These are phyloP conservation scores for Penicillium sp. DNA, from an alignment of 2,329 filamentous ascomycete species.

Conservation along the genomic window DNA sequence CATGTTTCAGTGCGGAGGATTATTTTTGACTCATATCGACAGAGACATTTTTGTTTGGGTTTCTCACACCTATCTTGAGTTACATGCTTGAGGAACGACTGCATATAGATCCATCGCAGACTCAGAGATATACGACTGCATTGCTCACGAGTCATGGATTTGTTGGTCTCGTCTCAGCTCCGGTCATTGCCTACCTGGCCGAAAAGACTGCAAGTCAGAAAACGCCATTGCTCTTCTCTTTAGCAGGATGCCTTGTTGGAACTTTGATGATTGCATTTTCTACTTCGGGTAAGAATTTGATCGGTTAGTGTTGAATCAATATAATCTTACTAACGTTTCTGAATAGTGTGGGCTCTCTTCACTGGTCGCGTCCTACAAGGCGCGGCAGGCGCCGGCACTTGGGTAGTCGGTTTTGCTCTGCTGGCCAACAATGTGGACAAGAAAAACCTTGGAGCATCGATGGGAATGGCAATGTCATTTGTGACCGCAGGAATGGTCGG, in stretches of 20 bases:
- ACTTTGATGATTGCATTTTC: conserved; percentile 27
- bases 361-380: conserved; percentile 33
- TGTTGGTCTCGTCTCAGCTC: conserved; percentile 15
- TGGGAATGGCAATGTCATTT: conserved; percentile 28
- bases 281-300: conserved; percentile 16
- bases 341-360: conserved; percentile 24
- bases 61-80: conserved; percentile 26
- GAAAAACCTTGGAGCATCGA: conserved; percentile 28
- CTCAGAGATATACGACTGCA: conserved; percentile 16
- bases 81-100: conserved; percentile 24
- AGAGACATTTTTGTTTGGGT: conserved; percentile 28
- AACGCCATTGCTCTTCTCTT: conserved; percentile 25
- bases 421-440: conserved; percentile 29
- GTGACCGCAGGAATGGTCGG: conserved; percentile 28
- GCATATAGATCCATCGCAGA: conserved; percentile 15
- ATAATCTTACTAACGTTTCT: neutral
- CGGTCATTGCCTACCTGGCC: conserved; percentile 18
- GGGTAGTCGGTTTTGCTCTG: conserved; percentile 35
- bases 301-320: neutral
- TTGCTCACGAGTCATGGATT: conserved; percentile 22
- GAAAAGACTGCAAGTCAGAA: conserved; percentile 28
- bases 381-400: conserved; percentile 30
- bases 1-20: neutral
- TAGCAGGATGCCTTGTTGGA: conserved; percentile 27
- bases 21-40: neutral